phyloP scores from a whole-genome alignment of 139 green algal genomes.

The Yamagishiella unicocca region DNA sequence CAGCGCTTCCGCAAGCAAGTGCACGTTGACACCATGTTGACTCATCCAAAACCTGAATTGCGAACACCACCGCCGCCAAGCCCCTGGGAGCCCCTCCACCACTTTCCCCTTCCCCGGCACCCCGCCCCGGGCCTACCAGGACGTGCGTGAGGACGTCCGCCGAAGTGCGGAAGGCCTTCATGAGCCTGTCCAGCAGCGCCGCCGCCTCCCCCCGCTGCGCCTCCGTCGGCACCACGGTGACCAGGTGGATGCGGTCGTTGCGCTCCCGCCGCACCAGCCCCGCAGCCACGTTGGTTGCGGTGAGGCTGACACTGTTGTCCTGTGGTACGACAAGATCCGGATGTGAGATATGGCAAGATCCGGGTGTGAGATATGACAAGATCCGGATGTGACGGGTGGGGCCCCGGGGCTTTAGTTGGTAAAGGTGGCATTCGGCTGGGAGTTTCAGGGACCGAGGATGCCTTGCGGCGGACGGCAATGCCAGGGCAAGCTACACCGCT shows the following conservation, averaged over 20 bases:
- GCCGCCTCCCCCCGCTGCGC: conserved; percentile 22
- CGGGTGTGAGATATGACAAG: too few relatives aligned
- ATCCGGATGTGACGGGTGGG: too few relatives aligned
- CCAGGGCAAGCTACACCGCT: too few relatives aligned
- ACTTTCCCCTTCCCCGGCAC: neutral
- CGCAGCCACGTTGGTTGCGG: conserved; percentile 36
- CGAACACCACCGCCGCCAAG: too few relatives aligned
- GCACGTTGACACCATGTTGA: too few relatives aligned
- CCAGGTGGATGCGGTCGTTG: conserved; percentile 34
- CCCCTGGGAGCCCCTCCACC: neutral
- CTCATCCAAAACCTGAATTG: too few relatives aligned
- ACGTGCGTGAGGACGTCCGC: conserved; percentile 23
- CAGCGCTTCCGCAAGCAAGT: too few relatives aligned
- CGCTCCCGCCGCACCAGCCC: conserved; percentile 33
- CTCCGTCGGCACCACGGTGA: conserved; percentile 26
- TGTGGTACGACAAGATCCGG: neutral
- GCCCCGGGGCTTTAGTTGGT: too few relatives aligned
- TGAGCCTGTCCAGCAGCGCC: conserved; percentile 27
- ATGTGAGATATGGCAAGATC: too few relatives aligned
- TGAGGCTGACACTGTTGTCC: conserved; percentile 45
- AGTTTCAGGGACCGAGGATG: too few relatives aligned
- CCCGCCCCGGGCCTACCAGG: neutral
- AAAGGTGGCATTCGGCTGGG: too few relatives aligned
- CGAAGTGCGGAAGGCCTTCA: conserved; percentile 7
- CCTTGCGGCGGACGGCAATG: too few relatives aligned